A percentile compares a stretch with the other conserved stretches of the same genome.
phyloP scores from a whole-genome alignment of 2,329 filamentous ascomycete species.

The Zasmidium angulare region DNA sequence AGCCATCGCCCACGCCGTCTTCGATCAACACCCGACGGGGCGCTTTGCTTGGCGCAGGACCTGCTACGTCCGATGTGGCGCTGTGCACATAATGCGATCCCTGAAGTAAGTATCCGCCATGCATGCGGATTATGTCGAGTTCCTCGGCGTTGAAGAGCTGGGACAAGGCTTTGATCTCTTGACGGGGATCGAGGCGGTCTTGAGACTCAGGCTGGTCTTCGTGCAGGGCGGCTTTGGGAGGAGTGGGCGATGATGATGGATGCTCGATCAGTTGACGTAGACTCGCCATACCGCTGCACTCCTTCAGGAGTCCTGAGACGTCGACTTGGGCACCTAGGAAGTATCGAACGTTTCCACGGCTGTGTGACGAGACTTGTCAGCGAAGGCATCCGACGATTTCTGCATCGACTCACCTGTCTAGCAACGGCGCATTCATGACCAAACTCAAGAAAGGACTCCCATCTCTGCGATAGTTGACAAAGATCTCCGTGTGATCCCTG shows the following conservation, averaged over 20 bases:
- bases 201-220: constrained; percentile 43
- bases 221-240: constrained; percentile 26
- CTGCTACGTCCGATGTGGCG: constrained; percentile 30
- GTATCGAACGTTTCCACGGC: constrained; percentile 64
- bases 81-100: constrained; percentile 46
- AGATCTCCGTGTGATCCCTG: constrained; percentile 68
- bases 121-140: constrained; percentile 61
- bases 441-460: constrained; percentile 75
- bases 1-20: constrained; percentile 38
- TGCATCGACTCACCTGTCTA: constrained; percentile 48
- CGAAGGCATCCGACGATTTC: constrained; percentile 44
- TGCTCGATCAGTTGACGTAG: constrained; percentile 42
- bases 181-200: not conserved
- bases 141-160: constrained; percentile 69
- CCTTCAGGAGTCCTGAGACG: constrained; percentile 65
- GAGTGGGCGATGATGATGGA: constrained; percentile 15
- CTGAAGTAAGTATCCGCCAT: constrained; percentile 64
- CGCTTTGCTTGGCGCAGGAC: constrained; percentile 26
- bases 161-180: constrained; percentile 58
- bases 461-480: constrained; percentile 73
- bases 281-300: constrained; percentile 63
- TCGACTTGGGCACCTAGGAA: constrained; percentile 72
- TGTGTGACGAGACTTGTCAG: constrained; percentile 52
- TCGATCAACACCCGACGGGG: constrained; percentile 48
- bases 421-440: constrained; percentile 66